Percentiles rank a stretch among this genome's conserved stretches.
Conservation (phyloP, 345 rosid genomes). For the Gossypioides kirkii region DNA sequence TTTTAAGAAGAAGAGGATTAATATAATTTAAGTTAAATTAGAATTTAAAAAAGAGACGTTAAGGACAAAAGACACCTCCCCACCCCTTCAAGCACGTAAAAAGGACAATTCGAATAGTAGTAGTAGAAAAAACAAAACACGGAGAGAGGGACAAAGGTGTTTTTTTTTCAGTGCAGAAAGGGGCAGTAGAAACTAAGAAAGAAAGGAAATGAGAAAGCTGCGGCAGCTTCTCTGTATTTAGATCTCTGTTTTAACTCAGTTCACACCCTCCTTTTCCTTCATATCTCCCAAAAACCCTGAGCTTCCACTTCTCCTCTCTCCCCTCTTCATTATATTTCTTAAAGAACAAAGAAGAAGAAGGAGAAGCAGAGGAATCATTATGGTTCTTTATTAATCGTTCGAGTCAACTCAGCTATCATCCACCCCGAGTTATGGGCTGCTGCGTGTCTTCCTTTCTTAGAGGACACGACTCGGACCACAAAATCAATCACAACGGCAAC, state of each 20-base stretch:
- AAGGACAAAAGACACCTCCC: not conserved
- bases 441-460: constrained; percentile 43
- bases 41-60: no score
- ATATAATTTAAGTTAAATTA: no score
- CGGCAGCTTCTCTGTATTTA: constrained; percentile 15
- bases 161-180: not conserved
- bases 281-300: not conserved
- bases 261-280: not conserved
- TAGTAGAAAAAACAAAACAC: not conserved
- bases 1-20: not conserved
- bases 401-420: constrained; percentile 32
- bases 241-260: constrained; percentile 14
- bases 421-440: constrained; percentile 56
- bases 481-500: constrained; percentile 9
- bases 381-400: constrained; percentile 3
- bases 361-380: not conserved
- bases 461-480: constrained; percentile 22
- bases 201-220: constrained; percentile 17
- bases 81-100: not conserved
- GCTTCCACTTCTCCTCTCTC: not conserved
- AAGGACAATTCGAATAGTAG: not conserved
- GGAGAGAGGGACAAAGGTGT: not conserved
- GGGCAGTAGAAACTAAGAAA: not conserved
- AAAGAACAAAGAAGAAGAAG: not conserved
- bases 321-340: not conserved